Conservation (phyloP, 768 basidiomycete genomes). For the Leccinellum rugosiceps region DNA sequence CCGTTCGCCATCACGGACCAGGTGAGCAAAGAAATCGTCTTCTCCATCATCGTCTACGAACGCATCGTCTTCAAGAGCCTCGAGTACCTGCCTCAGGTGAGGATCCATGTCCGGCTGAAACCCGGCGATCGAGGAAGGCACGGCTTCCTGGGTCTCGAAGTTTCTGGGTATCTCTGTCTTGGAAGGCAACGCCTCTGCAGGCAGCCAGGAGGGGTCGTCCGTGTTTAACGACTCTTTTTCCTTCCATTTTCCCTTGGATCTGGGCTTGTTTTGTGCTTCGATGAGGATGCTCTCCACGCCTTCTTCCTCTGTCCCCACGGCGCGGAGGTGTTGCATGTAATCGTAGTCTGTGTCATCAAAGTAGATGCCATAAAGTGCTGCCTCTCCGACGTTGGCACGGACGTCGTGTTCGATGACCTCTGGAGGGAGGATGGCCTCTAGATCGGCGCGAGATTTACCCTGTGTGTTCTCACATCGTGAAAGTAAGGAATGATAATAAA, state of each 20-base stretch:
- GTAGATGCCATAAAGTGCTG: slow-evolving; percentile 84
- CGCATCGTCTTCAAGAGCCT: slow-evolving; percentile 94
- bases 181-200: slow-evolving; percentile 71
- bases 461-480: slow-evolving; percentile 30
- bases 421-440: slow-evolving; percentile 56
- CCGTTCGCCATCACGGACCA: slow-evolving; percentile 71
- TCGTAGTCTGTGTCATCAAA: slow-evolving; percentile 97
- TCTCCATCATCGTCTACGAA: slow-evolving; percentile 78
- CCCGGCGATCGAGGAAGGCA: slow-evolving; percentile 82
- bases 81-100: slow-evolving; percentile 86
- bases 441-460: slow-evolving; percentile 81
- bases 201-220: slow-evolving; percentile 45
- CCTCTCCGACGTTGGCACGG: slow-evolving; percentile 75
- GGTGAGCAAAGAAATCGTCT: slow-evolving; percentile 73
- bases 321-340: slow-evolving; percentile 94
- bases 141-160: slow-evolving; percentile 71
- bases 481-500: background rate
- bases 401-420: slow-evolving; percentile 47
- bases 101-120: slow-evolving; percentile 97
- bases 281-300: slow-evolving; percentile 80
- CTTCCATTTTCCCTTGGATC: slow-evolving; percentile 13
- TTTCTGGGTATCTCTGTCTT: slow-evolving; percentile 68
- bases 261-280: slow-evolving; percentile 56
- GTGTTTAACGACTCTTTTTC: slow-evolving; percentile 38
- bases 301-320: slow-evolving; percentile 72